Evolutionary conservation across 208 protist species (phyloP).

Genomic region (Trypanosoma cruzi): DNA sequence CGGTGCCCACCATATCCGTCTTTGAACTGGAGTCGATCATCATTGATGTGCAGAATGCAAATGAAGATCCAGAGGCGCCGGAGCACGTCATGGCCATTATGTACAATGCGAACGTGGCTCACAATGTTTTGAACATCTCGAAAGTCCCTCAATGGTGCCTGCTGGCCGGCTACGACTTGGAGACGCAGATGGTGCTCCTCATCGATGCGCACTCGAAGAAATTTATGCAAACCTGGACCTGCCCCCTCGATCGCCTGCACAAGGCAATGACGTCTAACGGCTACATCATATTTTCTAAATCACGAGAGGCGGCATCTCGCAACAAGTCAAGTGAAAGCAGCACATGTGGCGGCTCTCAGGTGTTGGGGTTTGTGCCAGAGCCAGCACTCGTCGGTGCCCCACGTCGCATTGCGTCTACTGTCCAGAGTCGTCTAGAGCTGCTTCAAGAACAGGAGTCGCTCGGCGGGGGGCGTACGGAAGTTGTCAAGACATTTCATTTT

Average conservation of each 20-base stretch:
- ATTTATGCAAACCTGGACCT: slow-evolving; percentile 84
- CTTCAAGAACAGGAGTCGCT: slow-evolving; percentile 51
- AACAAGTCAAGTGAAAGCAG: slow-evolving; percentile 23
- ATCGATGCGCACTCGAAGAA: slow-evolving; percentile 88
- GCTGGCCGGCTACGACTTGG: slow-evolving; percentile 84
- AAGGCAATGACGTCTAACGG: slow-evolving; percentile 87
- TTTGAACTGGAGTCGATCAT: slow-evolving; percentile 89
- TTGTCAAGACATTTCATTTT: slow-evolving; percentile 56
- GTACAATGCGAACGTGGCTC: slow-evolving; percentile 89
- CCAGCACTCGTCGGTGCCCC: slow-evolving; percentile 56
- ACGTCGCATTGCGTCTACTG: slow-evolving; percentile 49
- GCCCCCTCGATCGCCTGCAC: slow-evolving; percentile 84
- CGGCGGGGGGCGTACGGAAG: slow-evolving; percentile 14
- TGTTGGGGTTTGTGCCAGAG: slow-evolving; percentile 18
- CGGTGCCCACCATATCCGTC: slow-evolving; percentile 87
- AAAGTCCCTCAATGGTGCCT: slow-evolving; percentile 84
- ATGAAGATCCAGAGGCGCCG: slow-evolving; percentile 70
- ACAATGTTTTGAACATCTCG: slow-evolving; percentile 86
- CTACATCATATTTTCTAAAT: slow-evolving; percentile 87
- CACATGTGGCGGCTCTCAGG: slow-evolving; percentile 23
- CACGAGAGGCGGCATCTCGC: slow-evolving; percentile 16
- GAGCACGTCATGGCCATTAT: slow-evolving; percentile 87
- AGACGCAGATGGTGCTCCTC: slow-evolving; percentile 80
- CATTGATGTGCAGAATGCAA: slow-evolving; percentile 71
- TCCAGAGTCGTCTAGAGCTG: slow-evolving; percentile 65